Conservation (phyloP, 345 rosid species). For the Moricandia moricandioides region DNA sequence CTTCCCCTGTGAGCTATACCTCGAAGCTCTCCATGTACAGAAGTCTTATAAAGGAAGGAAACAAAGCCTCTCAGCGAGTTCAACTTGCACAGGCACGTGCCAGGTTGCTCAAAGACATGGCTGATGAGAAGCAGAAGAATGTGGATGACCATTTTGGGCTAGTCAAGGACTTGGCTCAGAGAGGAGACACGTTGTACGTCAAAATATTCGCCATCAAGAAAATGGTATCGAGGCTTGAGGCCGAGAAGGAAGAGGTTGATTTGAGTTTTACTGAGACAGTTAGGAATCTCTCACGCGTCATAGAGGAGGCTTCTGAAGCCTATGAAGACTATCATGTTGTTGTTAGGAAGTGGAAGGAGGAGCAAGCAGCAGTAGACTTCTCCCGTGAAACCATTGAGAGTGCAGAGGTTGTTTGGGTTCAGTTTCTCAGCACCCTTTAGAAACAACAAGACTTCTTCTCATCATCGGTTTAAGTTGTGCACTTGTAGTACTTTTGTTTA, state of each 20-base stretch:
- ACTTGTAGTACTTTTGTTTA: no score
- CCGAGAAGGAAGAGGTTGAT: constrained; percentile 14
- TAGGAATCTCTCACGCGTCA: neutral
- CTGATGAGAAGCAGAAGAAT: neutral
- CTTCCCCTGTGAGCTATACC: neutral
- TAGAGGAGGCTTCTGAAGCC: constrained; percentile 12
- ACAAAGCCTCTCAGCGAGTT: neutral
- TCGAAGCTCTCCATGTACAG: constrained; percentile 13
- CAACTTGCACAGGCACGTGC: neutral
- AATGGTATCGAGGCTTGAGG: neutral
- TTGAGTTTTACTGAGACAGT: neutral
- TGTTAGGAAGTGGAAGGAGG: no score
- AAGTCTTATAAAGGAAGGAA: constrained; percentile 3
- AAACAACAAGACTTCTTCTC: no score
- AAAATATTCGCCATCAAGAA: constrained; percentile 12
- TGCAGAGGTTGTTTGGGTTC: no score
- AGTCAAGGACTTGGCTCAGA: constrained; percentile 1
- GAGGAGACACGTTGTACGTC: constrained; percentile 9
- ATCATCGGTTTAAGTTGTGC: no score
- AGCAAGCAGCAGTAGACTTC: no score
- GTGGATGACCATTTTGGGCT: neutral
- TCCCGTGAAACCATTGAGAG: no score
- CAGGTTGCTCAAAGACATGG: neutral
- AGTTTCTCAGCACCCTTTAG: no score
- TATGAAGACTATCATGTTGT: neutral